These are phyloP conservation scores for Candida quercuum DNA, from an alignment of 805 yeast genomes.

Conservation along the genomic window DNA sequence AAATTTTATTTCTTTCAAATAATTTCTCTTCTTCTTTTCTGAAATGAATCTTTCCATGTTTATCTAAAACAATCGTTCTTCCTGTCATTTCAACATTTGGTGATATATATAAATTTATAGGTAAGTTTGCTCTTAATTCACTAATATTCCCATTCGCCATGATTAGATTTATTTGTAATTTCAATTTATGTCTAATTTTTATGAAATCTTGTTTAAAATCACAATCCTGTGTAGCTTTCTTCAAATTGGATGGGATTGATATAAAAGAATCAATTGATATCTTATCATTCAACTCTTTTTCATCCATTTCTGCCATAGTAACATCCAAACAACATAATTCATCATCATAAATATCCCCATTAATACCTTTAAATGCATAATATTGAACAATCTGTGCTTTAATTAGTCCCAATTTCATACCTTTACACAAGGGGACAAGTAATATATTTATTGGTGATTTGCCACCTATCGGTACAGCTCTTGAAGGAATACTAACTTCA, in stretches of 20 bases:
- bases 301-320: conserved; percentile 39
- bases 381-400: conserved; percentile 62
- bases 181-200: conserved; percentile 78
- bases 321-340: conserved; percentile 56
- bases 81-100: conserved; percentile 66
- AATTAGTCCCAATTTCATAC: conserved; percentile 63
- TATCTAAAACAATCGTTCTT: conserved; percentile 31
- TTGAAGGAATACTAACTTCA: conserved; percentile 75
- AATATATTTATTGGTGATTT: conserved; percentile 60
- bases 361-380: conserved; percentile 50
- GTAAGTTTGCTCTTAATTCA: conserved; percentile 82
- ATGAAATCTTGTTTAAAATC: conserved; percentile 54
- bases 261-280: conserved; percentile 62
- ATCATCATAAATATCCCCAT: conserved; percentile 50
- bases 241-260: conserved; percentile 62
- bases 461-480: conserved; percentile 85
- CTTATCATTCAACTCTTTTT: conserved; percentile 38
- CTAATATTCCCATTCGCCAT: conserved; percentile 79
- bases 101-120: conserved; percentile 62
- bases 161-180: conserved; percentile 61
- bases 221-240: conserved; percentile 79
- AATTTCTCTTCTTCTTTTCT: conserved; percentile 30
- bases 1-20: conserved; percentile 20
- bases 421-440: conserved; percentile 75
- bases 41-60: conserved; percentile 36